A percentile compares a stretch with the other conserved stretches of the same genome.
phyloP scores from a whole-genome alignment of 129 eudicot genomes.

The Ambrosia artemisiifolia region DNA sequence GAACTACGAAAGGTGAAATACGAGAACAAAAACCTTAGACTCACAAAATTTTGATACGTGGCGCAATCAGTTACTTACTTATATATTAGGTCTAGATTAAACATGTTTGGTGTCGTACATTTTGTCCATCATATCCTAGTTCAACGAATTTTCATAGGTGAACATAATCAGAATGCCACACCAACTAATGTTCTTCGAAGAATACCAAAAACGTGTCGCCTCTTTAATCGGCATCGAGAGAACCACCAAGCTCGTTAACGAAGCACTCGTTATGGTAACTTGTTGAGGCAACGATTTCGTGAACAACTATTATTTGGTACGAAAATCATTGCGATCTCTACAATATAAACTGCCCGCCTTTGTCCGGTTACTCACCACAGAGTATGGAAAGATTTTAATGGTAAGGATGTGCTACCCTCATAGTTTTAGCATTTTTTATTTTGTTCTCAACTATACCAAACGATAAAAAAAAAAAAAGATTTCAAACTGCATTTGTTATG shows the following conservation, averaged over 20 bases:
- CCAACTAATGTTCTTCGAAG: constrained; percentile 49
- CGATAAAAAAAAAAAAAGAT: neutral
- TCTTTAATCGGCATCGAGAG: constrained; percentile 43
- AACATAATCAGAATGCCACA: constrained; percentile 52
- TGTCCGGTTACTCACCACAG: constrained; percentile 47
- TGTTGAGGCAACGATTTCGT: constrained; percentile 93
- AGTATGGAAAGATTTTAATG: constrained; percentile 58
- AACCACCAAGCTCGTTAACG: constrained; percentile 42
- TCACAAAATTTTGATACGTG: too few species aligned
- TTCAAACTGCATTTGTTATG: constrained; percentile 2
- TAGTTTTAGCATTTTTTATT: neutral
- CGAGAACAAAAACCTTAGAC: too few species aligned
- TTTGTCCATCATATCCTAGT: neutral
- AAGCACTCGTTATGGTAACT: constrained; percentile 62
- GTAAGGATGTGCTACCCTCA: constrained; percentile 21
- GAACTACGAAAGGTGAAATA: too few species aligned
- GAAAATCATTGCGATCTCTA: constrained; percentile 61
- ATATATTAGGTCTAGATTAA: too few species aligned
- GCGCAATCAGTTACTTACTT: too few species aligned
- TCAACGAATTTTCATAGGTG: constrained; percentile 34
- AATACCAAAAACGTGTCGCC: constrained; percentile 52
- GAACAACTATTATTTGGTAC: constrained; percentile 73
- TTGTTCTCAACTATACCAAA: neutral
- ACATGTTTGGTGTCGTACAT: neutral
- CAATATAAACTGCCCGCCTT: constrained; percentile 60